Base-by-base conservation (phyloP, 768 basidiomycete species). In the Lactarius vividus region DNA sequence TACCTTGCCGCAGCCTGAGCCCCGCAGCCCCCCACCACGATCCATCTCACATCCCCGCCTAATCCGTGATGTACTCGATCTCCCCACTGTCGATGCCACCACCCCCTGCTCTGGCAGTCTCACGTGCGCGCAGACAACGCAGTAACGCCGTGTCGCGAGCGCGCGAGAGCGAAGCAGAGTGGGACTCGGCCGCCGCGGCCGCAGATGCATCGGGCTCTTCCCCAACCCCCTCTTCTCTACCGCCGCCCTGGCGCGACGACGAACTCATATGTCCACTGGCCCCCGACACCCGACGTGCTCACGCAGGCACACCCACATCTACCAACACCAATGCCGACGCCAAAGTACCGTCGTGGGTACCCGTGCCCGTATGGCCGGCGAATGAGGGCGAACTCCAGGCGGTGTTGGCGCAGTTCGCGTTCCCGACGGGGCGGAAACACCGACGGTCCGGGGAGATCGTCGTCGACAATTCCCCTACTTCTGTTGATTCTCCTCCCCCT, bases 221-320 rank as follows among this genome's bases (percentile, higher is more conserved):
- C 13, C 10, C 44, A 52, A 49, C 46, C 11, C 0, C 57, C 8
- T n/a, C 57, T 42, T 1, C 29, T 2, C 2, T 52, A 13, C 49
- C 16, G 11, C 42, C 28, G 0, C 55, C 65, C n/a, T 44, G 52
- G 52, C 53, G 39, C 60, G 35, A 42, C n/a, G 60, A 61, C 49
- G 56, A 66, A 31, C 61, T 66, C 31, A 33, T 66, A 46, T 66
- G 65, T 39, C 65, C 65, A 3, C 56, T 66, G n/a, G 56, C 65
- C n/a, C 13, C 56, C 5, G 1, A 29, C n/a, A 15, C 40, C 0
- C 18, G 1, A 15, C 3, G 6, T 23, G 20, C 10, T 8, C 35
- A 23, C 35, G 1, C 57, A 57, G 2, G 5, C 7, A 0, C 10
- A 23, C 20, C 6, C n/a, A 20, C n/a, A 33, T 6, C 23, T 7